phyloP scores from a whole-genome alignment of 352 stramenopile species.

The Globisporangium viniferum region DNA sequence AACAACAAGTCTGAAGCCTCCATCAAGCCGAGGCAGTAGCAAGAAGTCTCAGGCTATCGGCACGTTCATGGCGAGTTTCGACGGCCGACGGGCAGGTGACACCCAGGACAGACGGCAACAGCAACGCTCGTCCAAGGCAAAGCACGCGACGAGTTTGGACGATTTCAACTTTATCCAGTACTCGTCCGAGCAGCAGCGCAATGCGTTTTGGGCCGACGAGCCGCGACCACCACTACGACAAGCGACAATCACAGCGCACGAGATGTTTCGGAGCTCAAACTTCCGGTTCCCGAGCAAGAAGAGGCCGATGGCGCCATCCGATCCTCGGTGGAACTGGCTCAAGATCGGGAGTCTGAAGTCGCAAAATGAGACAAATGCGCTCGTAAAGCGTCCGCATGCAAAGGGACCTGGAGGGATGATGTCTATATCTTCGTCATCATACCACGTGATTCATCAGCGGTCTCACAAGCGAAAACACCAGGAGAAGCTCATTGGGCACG shows the following conservation, averaged over 20 bases:
- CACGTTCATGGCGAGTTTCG: slow-evolving; percentile 15
- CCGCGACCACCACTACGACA: neutral
- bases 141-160: slow-evolving; percentile 30
- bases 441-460: neutral
- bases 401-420: neutral
- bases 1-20: neutral
- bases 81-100: neutral
- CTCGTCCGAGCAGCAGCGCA: slow-evolving; percentile 5
- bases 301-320: slow-evolving; percentile 26
- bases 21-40: neutral
- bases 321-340: slow-evolving; percentile 48
- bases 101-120: neutral
- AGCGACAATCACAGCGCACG: neutral
- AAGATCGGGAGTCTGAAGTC: slow-evolving; percentile 38
- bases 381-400: neutral
- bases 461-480: slow-evolving; percentile 10
- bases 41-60: slow-evolving; percentile 8
- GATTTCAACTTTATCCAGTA: slow-evolving; percentile 31
- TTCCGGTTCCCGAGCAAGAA: slow-evolving; percentile 34
- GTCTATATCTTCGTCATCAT: neutral
- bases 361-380: slow-evolving; percentile 4
- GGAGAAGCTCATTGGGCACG: slow-evolving; percentile 25
- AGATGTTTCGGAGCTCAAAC: slow-evolving; percentile 23
- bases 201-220: neutral
- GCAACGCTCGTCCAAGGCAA: neutral